phyloP scores from a whole-genome alignment of 2,329 filamentous ascomycete genomes.

The Fusarium pseudograminearum region DNA sequence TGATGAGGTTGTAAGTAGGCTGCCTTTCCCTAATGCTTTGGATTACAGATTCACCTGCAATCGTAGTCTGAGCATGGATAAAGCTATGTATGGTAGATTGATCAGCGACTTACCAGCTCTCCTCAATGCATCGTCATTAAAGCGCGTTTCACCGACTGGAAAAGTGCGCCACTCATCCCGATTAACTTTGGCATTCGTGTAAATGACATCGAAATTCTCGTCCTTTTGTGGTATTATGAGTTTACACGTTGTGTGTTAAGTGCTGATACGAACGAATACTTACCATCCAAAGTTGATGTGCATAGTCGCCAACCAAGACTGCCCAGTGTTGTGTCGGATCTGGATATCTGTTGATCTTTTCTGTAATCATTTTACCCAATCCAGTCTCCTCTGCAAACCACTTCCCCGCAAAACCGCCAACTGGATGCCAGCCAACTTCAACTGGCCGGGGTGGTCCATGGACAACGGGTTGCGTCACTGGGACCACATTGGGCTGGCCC shows the following conservation, averaged over 20 bases:
- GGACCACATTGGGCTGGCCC: slow-evolving; percentile 50
- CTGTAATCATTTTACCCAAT: slow-evolving; percentile 67
- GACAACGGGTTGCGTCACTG: slow-evolving; percentile 46
- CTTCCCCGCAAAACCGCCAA: slow-evolving; percentile 66
- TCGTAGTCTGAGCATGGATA: fast-evolving
- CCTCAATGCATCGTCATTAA: slow-evolving; percentile 66
- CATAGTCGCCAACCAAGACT: slow-evolving; percentile 66
- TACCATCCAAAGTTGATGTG: slow-evolving; percentile 71
- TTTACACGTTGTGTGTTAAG: fast-evolving
- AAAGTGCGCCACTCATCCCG: slow-evolving; percentile 64
- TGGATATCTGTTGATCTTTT: slow-evolving; percentile 65
- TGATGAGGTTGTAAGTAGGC: slow-evolving; percentile 68
- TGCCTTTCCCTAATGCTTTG: slow-evolving; percentile 62
- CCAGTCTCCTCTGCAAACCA: slow-evolving; percentile 69
- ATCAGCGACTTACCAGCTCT: slow-evolving; percentile 56
- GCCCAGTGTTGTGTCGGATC: slow-evolving; percentile 73
- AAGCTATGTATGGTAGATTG: fast-evolving
- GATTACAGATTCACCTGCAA: slow-evolving; percentile 64
- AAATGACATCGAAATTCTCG: slow-evolving; percentile 67
- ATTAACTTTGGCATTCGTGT: slow-evolving; percentile 63
- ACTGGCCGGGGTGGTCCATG: slow-evolving; percentile 55
- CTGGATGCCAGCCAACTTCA: slow-evolving; percentile 69
- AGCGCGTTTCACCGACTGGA: slow-evolving; percentile 63
- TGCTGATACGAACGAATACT: slow-evolving; percentile 12
- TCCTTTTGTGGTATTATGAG: slow-evolving; percentile 52